Percentiles rank a stretch among this genome's conserved stretches.
phyloP scores from a whole-genome alignment of 805 yeast genomes.

The Metschnikowia matae region DNA sequence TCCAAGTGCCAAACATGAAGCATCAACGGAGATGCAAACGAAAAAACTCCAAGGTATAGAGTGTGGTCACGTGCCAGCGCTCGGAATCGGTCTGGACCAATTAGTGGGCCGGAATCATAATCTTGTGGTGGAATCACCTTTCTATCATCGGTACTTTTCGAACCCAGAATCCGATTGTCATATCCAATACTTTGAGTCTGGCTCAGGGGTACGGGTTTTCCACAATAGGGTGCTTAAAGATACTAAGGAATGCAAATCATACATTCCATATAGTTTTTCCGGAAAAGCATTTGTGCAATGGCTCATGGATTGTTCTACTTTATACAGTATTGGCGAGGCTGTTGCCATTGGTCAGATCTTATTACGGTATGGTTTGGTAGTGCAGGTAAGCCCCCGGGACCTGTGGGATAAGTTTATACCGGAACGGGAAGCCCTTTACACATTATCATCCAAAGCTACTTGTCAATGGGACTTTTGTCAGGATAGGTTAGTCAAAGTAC shows the following conservation, averaged over 20 bases:
- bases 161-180: slow-evolving; percentile 87
- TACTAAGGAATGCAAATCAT: slow-evolving; percentile 16
- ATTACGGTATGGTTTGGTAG: slow-evolving; percentile 43
- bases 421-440: slow-evolving; percentile 40
- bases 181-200: slow-evolving; percentile 70
- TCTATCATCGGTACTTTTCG: slow-evolving; percentile 71
- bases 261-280: slow-evolving; percentile 47
- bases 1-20: slow-evolving; percentile 42
- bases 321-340: slow-evolving; percentile 51
- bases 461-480: slow-evolving; percentile 1
- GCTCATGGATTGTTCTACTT: slow-evolving; percentile 86
- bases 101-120: not conserved
- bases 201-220: slow-evolving; percentile 61
- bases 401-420: slow-evolving; percentile 24
- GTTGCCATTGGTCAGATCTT: slow-evolving; percentile 49
- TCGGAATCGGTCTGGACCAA: not conserved
- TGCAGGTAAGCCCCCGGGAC: slow-evolving; percentile 39
- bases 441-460: slow-evolving; percentile 19
- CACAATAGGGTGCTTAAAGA: slow-evolving; percentile 34
- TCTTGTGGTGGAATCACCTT: slow-evolving; percentile 46
- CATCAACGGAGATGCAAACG: slow-evolving; percentile 2
- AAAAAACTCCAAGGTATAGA: not conserved
- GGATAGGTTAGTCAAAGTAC: not conserved
- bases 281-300: slow-evolving; percentile 83
- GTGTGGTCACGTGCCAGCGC: not conserved